A percentile compares a stretch with the other conserved stretches of the same genome.
phyloP scores from a whole-genome alignment of 352 stramenopile species.

The Labyrinthula sp. region DNA sequence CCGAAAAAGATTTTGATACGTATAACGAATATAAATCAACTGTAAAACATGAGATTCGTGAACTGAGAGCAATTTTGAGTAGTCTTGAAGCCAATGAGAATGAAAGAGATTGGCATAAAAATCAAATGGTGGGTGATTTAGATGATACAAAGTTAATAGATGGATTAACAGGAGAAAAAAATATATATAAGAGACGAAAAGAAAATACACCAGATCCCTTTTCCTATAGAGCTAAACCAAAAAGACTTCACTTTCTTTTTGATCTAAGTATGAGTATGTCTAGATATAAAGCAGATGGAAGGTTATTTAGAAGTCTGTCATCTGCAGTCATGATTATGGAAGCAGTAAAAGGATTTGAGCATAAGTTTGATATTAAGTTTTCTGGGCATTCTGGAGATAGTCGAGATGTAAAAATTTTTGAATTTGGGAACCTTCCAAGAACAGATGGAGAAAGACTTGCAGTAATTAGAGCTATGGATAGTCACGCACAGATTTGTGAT shows the following conservation, averaged over 20 bases:
- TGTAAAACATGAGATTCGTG: conserved; percentile 49
- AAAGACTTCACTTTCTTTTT: conserved; percentile 68
- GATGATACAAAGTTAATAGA: conserved; percentile 81
- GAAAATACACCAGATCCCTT: conserved; percentile 26
- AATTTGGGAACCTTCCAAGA: conserved; percentile 50
- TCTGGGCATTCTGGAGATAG: conserved; percentile 34
- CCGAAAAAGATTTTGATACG: conserved; percentile 47
- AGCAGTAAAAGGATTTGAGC: conserved; percentile 59
- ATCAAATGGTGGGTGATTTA: conserved; percentile 72
- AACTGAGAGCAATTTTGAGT: conserved; percentile 40
- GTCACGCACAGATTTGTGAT: conserved; percentile 74
- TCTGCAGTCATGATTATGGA: conserved; percentile 86
- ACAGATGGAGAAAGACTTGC: conserved; percentile 64
- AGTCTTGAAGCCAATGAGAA: conserved; percentile 42
- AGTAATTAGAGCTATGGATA: conserved; percentile 71
- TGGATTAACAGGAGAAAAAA: conserved; percentile 58
- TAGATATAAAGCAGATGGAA: conserved; percentile 68
- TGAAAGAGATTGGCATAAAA: conserved; percentile 72
- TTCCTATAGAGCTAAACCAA: conserved; percentile 31
- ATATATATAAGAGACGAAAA: conserved; percentile 73
- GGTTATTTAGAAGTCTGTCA: conserved; percentile 69
- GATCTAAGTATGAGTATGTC: conserved; percentile 71
- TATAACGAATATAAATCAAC: conserved; percentile 46
- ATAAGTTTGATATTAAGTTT: conserved; percentile 66
- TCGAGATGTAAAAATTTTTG: conserved; percentile 47